Evolutionary conservation across 169 alveolate species (phyloP), one percentile per base, ranked within the genome.

Genomic region (Toxoplasma gondii): DNA sequence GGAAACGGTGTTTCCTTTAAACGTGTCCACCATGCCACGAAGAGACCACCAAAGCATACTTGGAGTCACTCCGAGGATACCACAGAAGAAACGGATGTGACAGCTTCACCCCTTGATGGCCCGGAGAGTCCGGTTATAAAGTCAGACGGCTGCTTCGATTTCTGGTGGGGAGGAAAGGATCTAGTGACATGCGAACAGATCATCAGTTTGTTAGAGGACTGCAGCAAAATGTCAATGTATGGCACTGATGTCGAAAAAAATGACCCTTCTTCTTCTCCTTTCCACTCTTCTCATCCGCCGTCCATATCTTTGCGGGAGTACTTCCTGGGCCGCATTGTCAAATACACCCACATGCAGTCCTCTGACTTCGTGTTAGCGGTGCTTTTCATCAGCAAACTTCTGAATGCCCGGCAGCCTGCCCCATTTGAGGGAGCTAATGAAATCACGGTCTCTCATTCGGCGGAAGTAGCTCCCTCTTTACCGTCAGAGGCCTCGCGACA

Each of bases 301-400:
- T 43, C 90, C 67, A 82, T 82, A 41, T 82, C 90, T 7, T 27
- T 82, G 90, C 90, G 90, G 41, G 90, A 82, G 34, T 82, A 82
- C 67, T 82, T 41, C 67, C 67, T 82, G 39, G 67, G 67, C 90
- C 90, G 90, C 67, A 82, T 82, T 82, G 90, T 82, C 54, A 82
- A 82, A 24, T 82, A 82, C 67, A 41, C 90, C 9, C 90, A 82
- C 24, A 82, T 82, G 90, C 27, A 24, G 58, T 39, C 90, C 54
- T n/a, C 90, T 24, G 90, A 82, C 90, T 43, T 82, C 39, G 90
- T 82, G 70, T 19, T 82, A 49, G 90, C 90, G 38, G 90, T 82
- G 70, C 19, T 82, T 49, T 82, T 41, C 90, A 82, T 82, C 67
- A 45, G 31, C 90, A 82, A 82, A 27, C 90, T 82, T 38, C 67